phyloP scores from a whole-genome alignment of 306 rosid genomes.

The Calophaca sinica region DNA sequence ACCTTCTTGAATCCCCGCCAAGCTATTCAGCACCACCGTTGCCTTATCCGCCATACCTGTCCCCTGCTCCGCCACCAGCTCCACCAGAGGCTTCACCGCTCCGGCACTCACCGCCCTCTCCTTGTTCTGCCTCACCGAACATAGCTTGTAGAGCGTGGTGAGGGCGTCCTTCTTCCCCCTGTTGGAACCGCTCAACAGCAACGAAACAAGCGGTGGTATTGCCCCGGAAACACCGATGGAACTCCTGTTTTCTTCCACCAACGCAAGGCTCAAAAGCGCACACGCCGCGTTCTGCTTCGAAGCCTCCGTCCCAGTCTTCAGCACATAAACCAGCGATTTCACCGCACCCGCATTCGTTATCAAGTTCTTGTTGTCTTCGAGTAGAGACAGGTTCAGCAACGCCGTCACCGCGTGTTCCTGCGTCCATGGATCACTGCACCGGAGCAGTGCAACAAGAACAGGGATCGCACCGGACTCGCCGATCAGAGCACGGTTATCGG shows the following conservation, averaged over 20 bases:
- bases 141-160: slow-evolving; percentile 82
- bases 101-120: slow-evolving; percentile 85
- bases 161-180: slow-evolving; percentile 84
- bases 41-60: slow-evolving; percentile 82
- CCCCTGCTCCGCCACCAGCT: slow-evolving; percentile 79
- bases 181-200: slow-evolving; percentile 66
- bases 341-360: slow-evolving; percentile 82
- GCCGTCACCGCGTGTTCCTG: slow-evolving; percentile 92
- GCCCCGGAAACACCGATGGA: slow-evolving; percentile 90
- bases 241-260: slow-evolving; percentile 74
- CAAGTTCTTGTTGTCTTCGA: slow-evolving; percentile 69
- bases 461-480: slow-evolving; percentile 89
- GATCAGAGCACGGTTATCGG: slow-evolving; percentile 74
- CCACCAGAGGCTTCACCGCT: slow-evolving; percentile 79
- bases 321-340: slow-evolving; percentile 78
- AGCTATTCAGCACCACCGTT: slow-evolving; percentile 80
- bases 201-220: slow-evolving; percentile 75
- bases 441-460: slow-evolving; percentile 74
- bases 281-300: slow-evolving; percentile 97
- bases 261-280: slow-evolving; percentile 77
- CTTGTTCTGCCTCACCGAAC: slow-evolving; percentile 72
- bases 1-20: slow-evolving; percentile 72
- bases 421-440: slow-evolving; percentile 84
- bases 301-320: slow-evolving; percentile 83
- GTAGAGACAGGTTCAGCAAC: slow-evolving; percentile 72